These are phyloP conservation scores for Phaffia australis DNA, from an alignment of 768 basidiomycete genomes.

Conservation along the genomic window DNA sequence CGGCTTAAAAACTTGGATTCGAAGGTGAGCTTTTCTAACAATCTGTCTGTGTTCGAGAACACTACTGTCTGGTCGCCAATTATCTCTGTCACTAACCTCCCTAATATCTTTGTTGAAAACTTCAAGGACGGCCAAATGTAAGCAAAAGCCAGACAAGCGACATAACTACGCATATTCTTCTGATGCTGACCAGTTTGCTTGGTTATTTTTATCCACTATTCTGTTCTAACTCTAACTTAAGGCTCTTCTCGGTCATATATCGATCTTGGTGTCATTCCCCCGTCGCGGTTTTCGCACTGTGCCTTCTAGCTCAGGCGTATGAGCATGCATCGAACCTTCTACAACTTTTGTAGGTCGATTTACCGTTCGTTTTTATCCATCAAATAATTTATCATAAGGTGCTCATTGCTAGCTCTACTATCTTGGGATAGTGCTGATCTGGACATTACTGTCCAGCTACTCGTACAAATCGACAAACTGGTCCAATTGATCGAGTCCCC, in stretches of 20 bases:
- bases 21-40: constrained; percentile 48
- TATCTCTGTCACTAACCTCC: background rate
- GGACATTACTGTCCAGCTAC: constrained; percentile 85
- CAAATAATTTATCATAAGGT: background rate
- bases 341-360: constrained; percentile 68
- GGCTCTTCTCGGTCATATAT: constrained; percentile 79
- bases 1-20: constrained; percentile 86
- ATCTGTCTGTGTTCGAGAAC: too few relatives aligned
- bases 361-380: background rate
- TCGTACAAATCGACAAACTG: constrained; percentile 94
- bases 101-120: background rate
- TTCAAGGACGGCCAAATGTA: constrained; percentile 79
- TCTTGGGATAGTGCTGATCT: constrained; percentile 63
- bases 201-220: too few relatives aligned
- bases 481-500: constrained; percentile 97
- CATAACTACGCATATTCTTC: background rate
- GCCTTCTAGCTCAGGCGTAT: constrained; percentile 92
- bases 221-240: background rate
- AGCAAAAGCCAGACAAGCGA: background rate
- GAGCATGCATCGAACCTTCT: constrained; percentile 95
- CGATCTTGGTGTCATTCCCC: constrained; percentile 98
- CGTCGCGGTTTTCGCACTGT: constrained; percentile 90
- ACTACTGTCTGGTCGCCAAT: background rate
- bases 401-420: constrained; percentile 1
- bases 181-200: background rate